Evolutionary conservation across 306 rosid species (phyloP).

Genomic region (Neltuma alba): DNA sequence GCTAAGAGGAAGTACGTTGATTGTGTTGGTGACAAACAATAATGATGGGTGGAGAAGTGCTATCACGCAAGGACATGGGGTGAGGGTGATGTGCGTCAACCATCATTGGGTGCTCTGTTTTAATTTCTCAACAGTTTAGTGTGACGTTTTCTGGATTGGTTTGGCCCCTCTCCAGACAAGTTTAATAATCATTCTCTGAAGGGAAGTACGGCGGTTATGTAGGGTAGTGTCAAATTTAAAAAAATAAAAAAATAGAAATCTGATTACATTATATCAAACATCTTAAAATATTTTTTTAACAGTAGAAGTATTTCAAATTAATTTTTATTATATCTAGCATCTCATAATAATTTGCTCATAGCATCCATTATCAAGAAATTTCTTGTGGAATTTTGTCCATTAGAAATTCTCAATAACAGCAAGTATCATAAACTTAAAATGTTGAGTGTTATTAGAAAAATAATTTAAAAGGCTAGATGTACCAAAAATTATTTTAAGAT

Average conservation of each 20-base stretch:
- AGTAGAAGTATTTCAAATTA: too few species aligned
- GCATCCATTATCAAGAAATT: too few species aligned
- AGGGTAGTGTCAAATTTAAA: neutral
- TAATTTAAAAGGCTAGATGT: too few species aligned
- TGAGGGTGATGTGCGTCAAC: neutral
- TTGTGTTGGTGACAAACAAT: conserved; percentile 21
- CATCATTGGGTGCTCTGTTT: neutral
- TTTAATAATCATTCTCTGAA: neutral
- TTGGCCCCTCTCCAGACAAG: neutral
- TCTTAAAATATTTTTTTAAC: too few species aligned
- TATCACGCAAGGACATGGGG: neutral
- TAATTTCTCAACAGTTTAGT: neutral
- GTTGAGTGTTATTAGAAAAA: too few species aligned
- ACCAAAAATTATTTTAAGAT: too few species aligned
- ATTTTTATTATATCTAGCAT: too few species aligned
- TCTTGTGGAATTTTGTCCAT: too few species aligned
- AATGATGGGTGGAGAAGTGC: neutral
- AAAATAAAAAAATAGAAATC: neutral
- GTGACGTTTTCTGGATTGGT: neutral
- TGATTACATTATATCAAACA: too few species aligned
- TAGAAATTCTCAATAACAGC: too few species aligned
- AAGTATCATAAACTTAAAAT: too few species aligned
- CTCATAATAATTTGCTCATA: too few species aligned
- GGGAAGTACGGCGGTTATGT: neutral
- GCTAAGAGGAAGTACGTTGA: conserved; percentile 23